Evolutionary conservation across 2,329 filamentous ascomycete genomes (phyloP).

Genomic region (Diaporthe ilicicola): DNA sequence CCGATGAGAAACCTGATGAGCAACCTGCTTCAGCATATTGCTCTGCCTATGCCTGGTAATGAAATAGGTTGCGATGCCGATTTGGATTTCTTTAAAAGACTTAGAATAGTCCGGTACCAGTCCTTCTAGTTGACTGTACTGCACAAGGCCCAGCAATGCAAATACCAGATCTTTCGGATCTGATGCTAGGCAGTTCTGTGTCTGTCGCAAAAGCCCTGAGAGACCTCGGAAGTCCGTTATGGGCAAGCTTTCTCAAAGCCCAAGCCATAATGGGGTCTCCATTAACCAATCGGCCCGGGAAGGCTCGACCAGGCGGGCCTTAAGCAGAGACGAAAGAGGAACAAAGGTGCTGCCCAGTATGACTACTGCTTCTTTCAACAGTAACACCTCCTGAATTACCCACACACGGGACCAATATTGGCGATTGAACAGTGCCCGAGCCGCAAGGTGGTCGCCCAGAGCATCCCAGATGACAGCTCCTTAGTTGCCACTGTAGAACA

Average conservation of each 20-base stretch:
- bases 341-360: not conserved
- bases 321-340: not conserved
- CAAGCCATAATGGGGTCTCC: not conserved
- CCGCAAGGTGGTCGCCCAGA: not conserved
- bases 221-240: not conserved
- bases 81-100: not conserved
- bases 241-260: not conserved
- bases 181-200: not conserved
- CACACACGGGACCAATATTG: not conserved
- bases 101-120: not conserved
- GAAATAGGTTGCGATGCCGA: slow-evolving; percentile 2
- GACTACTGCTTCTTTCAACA: not conserved
- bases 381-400: not conserved
- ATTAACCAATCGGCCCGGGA: not conserved
- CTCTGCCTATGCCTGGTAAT: not conserved
- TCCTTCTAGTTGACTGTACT: not conserved
- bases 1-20: not conserved
- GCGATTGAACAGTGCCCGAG: not conserved
- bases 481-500: not conserved
- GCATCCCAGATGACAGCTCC: not conserved
- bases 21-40: not conserved
- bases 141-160: not conserved
- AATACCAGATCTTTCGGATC: not conserved
- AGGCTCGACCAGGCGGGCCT: not conserved
- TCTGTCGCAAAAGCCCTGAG: not conserved